Percentiles rank a stretch among this genome's conserved stretches.
Conservation (phyloP, 176 grass and related monocot genomes). For the Rhynchospora breviuscula region DNA sequence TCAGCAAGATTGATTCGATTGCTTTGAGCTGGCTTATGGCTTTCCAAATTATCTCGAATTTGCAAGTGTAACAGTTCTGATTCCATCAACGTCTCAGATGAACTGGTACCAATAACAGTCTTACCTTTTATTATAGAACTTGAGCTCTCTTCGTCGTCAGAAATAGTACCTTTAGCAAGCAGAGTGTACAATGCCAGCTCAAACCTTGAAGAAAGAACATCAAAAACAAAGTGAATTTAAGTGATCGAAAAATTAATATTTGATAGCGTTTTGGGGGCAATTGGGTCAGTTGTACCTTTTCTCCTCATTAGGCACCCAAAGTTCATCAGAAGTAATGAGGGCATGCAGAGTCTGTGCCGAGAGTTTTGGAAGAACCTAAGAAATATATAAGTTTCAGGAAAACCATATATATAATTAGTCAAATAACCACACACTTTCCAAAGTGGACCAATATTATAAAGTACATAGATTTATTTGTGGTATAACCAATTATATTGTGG, state of each 20-base stretch:
- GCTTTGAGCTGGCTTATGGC: conserved; percentile 40
- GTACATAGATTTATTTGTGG: background rate
- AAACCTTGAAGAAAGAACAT: conserved; percentile 55
- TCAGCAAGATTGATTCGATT: conserved; percentile 44
- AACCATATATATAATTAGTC: conserved; percentile 29
- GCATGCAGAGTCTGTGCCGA: conserved; percentile 95
- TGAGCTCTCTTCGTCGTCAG: conserved; percentile 45
- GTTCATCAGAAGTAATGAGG: conserved; percentile 78
- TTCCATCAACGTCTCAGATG: conserved; percentile 36
- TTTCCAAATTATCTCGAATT: conserved; percentile 43
- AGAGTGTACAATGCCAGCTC: conserved; percentile 86
- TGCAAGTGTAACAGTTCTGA: conserved; percentile 61
- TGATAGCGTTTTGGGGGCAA: background rate
- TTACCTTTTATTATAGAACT: conserved; percentile 46
- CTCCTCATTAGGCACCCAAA: conserved; percentile 98
- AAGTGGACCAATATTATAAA: background rate
- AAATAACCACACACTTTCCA: background rate
- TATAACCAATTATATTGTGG: background rate
- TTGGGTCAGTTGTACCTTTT: conserved; percentile 55
- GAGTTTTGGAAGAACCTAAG: conserved; percentile 82
- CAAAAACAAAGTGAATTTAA: conserved; percentile 22
- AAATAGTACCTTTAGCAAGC: conserved; percentile 63
- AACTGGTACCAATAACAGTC: conserved; percentile 33
- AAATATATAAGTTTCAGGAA: conserved; percentile 11
- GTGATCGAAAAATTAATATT: background rate